Evolutionary conservation across 495 filamentous ascomycete species (phyloP).

Genomic region (Xylona heveae): DNA sequence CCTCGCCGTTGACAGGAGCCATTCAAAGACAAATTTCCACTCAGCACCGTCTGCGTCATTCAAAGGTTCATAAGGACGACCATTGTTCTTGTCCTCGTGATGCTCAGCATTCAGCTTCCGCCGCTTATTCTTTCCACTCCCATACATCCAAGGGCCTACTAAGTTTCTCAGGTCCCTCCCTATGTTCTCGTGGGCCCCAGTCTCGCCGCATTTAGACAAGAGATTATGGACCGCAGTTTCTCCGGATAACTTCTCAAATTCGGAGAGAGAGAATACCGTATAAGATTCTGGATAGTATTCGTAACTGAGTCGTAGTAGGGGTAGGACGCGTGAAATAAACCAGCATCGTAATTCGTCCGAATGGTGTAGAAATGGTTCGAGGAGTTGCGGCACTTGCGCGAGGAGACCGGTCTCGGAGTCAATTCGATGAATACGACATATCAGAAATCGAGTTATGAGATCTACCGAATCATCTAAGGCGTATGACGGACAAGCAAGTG

Average conservation of each 20-base stretch:
- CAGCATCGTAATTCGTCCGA: slow-evolving; percentile 45
- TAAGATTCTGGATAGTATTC: slow-evolving; percentile 54
- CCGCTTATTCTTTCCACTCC: slow-evolving; percentile 38
- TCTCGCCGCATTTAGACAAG: slow-evolving; percentile 35
- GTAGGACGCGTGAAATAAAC: slow-evolving; percentile 60
- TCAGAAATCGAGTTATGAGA: slow-evolving; percentile 43
- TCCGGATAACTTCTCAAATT: slow-evolving; percentile 40
- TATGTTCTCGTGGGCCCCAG: slow-evolving; percentile 26
- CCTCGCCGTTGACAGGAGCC: slow-evolving; percentile 49
- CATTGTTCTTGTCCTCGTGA: too few relatives aligned
- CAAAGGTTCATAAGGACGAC: too few relatives aligned
- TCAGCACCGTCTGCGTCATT: slow-evolving; percentile 7
- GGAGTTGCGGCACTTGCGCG: slow-evolving; percentile 43
- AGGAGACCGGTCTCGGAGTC: slow-evolving; percentile 63
- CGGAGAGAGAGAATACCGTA: slow-evolving; percentile 29
- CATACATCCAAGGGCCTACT: slow-evolving; percentile 68
- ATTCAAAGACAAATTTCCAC: slow-evolving; percentile 63
- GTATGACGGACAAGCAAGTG: slow-evolving; percentile 21
- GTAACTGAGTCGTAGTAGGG: slow-evolving; percentile 58
- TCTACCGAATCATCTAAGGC: slow-evolving; percentile 25
- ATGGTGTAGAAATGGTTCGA: slow-evolving; percentile 53
- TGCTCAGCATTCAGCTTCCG: slow-evolving; percentile 21
- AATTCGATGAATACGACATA: slow-evolving; percentile 53
- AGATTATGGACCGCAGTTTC: slow-evolving; percentile 41
- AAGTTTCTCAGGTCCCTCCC: slow-evolving; percentile 54